Percentiles rank a stretch among this genome's conserved stretches.
These are phyloP conservation scores for Chlorociboria aeruginascens DNA, from an alignment of 495 filamentous ascomycete species.

Conservation along the genomic window DNA sequence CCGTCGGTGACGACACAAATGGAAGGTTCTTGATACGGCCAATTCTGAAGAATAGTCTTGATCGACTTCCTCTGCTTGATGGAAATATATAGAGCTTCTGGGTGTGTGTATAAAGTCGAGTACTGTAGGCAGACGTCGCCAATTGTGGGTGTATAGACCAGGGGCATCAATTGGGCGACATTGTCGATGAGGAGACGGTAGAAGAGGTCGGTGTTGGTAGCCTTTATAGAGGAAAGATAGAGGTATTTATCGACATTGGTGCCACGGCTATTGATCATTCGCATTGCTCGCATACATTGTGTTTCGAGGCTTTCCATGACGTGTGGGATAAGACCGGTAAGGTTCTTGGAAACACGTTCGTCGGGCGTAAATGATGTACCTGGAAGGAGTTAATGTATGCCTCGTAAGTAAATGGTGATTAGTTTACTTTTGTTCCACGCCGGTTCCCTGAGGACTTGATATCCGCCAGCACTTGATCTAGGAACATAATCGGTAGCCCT, in stretches of 20 bases:
- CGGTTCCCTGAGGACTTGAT: slow-evolving; percentile 43
- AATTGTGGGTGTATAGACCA: slow-evolving; percentile 96
- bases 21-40: slow-evolving; percentile 77
- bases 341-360: slow-evolving; percentile 42
- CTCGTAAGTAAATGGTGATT: not conserved
- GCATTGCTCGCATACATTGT: slow-evolving; percentile 42
- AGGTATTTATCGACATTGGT: slow-evolving; percentile 88
- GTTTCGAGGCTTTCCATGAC: slow-evolving; percentile 40
- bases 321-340: slow-evolving; percentile 45
- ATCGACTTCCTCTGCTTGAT: slow-evolving; percentile 82
- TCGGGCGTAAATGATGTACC: slow-evolving; percentile 45
- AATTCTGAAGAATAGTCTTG: slow-evolving; percentile 72
- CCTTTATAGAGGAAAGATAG: slow-evolving; percentile 80
- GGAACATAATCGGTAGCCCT: slow-evolving; percentile 35
- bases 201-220: slow-evolving; percentile 85
- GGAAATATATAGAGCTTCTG: slow-evolving; percentile 89
- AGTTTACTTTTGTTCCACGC: slow-evolving; percentile 44
- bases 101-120: slow-evolving; percentile 90
- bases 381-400: slow-evolving; percentile 10
- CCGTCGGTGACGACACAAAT: slow-evolving; percentile 97
- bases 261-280: slow-evolving; percentile 60
- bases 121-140: slow-evolving; percentile 93
- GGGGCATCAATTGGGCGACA: slow-evolving; percentile 79
- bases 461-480: slow-evolving; percentile 35
- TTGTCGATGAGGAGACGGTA: slow-evolving; percentile 88